phyloP scores from a whole-genome alignment of 352 stramenopile species.

The Globisporangium viniferum region DNA sequence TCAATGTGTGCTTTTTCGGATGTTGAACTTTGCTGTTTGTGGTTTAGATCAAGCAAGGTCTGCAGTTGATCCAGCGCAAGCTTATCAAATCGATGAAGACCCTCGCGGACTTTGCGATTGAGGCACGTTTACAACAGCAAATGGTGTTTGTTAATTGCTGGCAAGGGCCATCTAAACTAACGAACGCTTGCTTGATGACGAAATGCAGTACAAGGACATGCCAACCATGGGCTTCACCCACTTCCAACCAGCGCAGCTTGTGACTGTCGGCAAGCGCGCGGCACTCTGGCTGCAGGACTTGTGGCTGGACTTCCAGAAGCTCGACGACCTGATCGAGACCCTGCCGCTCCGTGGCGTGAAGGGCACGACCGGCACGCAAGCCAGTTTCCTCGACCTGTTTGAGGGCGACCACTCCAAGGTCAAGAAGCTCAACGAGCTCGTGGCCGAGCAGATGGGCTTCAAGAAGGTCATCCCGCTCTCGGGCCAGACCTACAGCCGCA shows the following conservation, averaged over 20 bases:
- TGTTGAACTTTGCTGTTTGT: constrained; percentile 6
- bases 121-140: constrained; percentile 12
- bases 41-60: constrained; percentile 88
- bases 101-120: constrained; percentile 92
- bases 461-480: constrained; percentile 96
- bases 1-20: neutral
- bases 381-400: constrained; percentile 98
- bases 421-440: constrained; percentile 95
- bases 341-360: constrained; percentile 98
- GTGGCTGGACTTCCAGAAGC: constrained; percentile 94
- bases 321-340: constrained; percentile 94
- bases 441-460: constrained; percentile 98
- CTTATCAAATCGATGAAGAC: constrained; percentile 96
- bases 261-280: constrained; percentile 97
- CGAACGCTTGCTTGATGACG: no score
- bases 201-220: constrained; percentile 92
- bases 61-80: constrained; percentile 96
- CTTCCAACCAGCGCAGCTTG: constrained; percentile 98
- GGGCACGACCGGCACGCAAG: constrained; percentile 98
- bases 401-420: constrained; percentile 97
- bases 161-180: no score
- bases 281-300: constrained; percentile 98
- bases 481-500: constrained; percentile 99
- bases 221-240: constrained; percentile 99
- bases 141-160: neutral